These are phyloP conservation scores for Rhododendron henanense DNA, from an alignment of 148 eudicot genomes.

Conservation along the genomic window DNA sequence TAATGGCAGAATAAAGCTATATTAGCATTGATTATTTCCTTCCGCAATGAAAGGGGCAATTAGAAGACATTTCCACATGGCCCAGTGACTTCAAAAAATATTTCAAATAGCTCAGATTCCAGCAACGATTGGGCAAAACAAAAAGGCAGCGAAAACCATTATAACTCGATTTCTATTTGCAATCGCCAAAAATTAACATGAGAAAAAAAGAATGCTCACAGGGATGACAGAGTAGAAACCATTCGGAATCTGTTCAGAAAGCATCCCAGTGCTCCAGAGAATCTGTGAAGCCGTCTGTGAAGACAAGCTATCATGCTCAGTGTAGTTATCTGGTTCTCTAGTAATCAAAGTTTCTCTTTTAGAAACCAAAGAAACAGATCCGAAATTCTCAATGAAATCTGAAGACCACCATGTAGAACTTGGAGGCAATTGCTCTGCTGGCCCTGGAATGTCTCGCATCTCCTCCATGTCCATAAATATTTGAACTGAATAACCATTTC, in stretches of 20 bases:
- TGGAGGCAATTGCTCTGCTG: conserved; percentile 64
- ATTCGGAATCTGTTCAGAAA: conserved; percentile 82
- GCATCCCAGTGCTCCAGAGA: conserved; percentile 86
- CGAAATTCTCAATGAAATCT: conserved; percentile 66
- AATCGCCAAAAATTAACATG: background rate
- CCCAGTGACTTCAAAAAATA: background rate
- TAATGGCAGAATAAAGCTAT: background rate
- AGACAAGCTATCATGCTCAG: conserved; percentile 39
- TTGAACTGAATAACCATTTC: conserved; percentile 49
- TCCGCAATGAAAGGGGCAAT: background rate
- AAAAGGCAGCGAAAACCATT: background rate
- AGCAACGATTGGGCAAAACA: background rate
- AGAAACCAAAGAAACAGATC: conserved; percentile 74
- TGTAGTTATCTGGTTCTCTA: conserved; percentile 37
- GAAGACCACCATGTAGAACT: conserved; percentile 69
- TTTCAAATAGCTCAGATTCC: background rate
- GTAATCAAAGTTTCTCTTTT: conserved; percentile 44
- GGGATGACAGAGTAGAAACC: conserved; percentile 89
- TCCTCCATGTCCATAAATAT: conserved; percentile 70
- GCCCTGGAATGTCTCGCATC: conserved; percentile 48
- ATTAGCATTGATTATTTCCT: background rate
- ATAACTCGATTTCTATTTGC: background rate
- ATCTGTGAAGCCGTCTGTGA: conserved; percentile 65
- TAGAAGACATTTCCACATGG: background rate
- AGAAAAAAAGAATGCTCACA: conserved; percentile 39